Conservation (phyloP, 2,329 filamentous ascomycete genomes). For the Clarireedia homoeocarpa region DNA sequence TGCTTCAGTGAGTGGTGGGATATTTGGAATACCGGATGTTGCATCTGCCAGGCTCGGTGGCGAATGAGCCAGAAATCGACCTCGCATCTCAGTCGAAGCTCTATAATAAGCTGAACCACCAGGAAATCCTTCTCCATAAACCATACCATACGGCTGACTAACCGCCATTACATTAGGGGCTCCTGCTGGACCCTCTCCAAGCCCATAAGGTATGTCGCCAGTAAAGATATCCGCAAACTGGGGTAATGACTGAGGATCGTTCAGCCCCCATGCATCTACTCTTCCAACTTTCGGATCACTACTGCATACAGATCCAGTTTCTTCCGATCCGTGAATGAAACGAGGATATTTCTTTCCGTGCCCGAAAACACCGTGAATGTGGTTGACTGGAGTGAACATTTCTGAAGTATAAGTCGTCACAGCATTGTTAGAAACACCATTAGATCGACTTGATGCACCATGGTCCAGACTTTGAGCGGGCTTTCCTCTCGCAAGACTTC, state of each 20-base stretch:
- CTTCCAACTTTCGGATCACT: conserved; percentile 74
- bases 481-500: conserved; percentile 75
- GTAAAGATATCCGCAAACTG: conserved; percentile 74
- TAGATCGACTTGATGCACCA: conserved; percentile 43
- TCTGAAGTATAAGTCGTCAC: conserved; percentile 82
- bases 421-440: conserved; percentile 46
- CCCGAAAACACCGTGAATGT: conserved; percentile 71
- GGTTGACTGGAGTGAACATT: conserved; percentile 69
- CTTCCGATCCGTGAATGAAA: conserved; percentile 76
- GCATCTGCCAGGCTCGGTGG: conserved; percentile 54
- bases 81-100: conserved; percentile 63
- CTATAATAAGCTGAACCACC: conserved; percentile 77
- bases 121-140: conserved; percentile 80
- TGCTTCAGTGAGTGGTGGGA: conserved; percentile 62
- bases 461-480: conserved; percentile 51
- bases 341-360: conserved; percentile 66
- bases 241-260: conserved; percentile 64
- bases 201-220: conserved; percentile 65
- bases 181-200: conserved; percentile 71
- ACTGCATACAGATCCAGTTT: conserved; percentile 67
- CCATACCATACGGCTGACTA: conserved; percentile 74
- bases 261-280: conserved; percentile 73
- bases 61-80: conserved; percentile 62
- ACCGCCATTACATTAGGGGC: conserved; percentile 85
- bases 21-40: conserved; percentile 66